Evolutionary conservation across 2,329 filamentous ascomycete genomes (phyloP).

Genomic region (Beauveria rudraprayagi): DNA sequence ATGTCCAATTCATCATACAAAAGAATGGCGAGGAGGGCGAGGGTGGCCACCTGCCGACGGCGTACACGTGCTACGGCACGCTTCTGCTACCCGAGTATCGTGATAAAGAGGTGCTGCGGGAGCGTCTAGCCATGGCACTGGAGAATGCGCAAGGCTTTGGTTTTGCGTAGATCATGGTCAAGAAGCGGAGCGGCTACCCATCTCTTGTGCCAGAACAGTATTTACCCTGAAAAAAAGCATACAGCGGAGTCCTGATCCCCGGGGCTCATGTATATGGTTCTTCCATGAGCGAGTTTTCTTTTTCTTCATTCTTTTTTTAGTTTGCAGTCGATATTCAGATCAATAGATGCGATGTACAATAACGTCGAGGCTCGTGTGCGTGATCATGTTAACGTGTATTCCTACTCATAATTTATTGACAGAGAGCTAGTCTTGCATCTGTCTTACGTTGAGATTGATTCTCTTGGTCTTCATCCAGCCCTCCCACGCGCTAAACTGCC

Average conservation of each 20-base stretch:
- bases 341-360: slow-evolving; percentile 6
- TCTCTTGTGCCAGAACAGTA: too few relatives aligned
- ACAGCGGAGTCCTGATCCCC: neutral
- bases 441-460: slow-evolving; percentile 85
- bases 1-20: slow-evolving; percentile 77
- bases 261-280: neutral
- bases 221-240: neutral
- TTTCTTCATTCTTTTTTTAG: neutral
- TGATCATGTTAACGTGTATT: neutral
- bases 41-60: slow-evolving; percentile 63
- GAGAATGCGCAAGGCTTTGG: slow-evolving; percentile 88
- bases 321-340: neutral
- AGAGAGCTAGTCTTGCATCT: slow-evolving; percentile 57
- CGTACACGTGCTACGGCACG: slow-evolving; percentile 88
- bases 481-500: slow-evolving; percentile 58
- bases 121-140: slow-evolving; percentile 76
- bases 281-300: slow-evolving; percentile 1
- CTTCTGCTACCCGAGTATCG: slow-evolving; percentile 78
- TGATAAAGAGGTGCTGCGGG: slow-evolving; percentile 58
- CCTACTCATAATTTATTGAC: neutral
- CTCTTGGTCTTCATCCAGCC: slow-evolving; percentile 86
- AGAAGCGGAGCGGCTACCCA: neutral
- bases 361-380: too few relatives aligned
- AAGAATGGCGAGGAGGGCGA: slow-evolving; percentile 58
- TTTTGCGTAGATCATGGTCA: slow-evolving; percentile 47